Evolutionary conservation across 768 basidiomycete genomes (phyloP).

Genomic region (Hebeloma cylindrosporum): DNA sequence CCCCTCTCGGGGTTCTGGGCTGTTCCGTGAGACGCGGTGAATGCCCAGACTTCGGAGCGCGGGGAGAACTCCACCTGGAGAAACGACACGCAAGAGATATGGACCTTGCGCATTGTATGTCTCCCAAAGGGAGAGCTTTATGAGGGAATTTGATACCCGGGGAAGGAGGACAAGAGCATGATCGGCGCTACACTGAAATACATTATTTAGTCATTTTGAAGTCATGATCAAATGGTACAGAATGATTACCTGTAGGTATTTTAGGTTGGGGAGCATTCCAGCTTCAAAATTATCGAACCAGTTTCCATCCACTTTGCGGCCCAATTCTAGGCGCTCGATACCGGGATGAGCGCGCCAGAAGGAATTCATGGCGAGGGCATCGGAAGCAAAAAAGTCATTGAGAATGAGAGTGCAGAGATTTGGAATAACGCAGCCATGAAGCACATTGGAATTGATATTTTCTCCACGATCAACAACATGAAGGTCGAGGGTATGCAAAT

Average conservation of each 20-base stretch:
- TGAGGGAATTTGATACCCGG: neutral
- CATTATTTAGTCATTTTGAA: neutral
- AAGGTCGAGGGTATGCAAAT: neutral
- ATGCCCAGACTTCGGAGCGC: conserved; percentile 3
- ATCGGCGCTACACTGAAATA: neutral
- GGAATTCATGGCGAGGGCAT: neutral
- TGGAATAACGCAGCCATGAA: neutral
- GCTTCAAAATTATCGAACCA: conserved; percentile 2
- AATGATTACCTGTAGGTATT: neutral
- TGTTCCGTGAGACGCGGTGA: neutral
- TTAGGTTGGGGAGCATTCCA: conserved; percentile 2
- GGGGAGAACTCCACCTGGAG: neutral
- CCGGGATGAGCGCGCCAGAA: conserved; percentile 2
- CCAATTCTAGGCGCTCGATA: conserved; percentile 1
- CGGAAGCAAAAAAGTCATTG: neutral
- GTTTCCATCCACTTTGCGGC: neutral
- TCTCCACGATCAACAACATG: neutral
- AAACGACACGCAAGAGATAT: conserved; percentile 1
- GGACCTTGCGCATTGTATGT: conserved; percentile 4
- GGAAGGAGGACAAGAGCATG: conserved; percentile 1
- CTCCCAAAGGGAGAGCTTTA: neutral
- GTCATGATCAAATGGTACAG: neutral
- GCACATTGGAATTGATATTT: neutral
- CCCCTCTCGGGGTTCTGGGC: neutral
- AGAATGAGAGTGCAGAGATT: neutral